Evolutionary conservation across 345 rosid genomes (phyloP), one percentile per base, ranked within the genome.

Genomic region (Dipteronia dyeriana): DNA sequence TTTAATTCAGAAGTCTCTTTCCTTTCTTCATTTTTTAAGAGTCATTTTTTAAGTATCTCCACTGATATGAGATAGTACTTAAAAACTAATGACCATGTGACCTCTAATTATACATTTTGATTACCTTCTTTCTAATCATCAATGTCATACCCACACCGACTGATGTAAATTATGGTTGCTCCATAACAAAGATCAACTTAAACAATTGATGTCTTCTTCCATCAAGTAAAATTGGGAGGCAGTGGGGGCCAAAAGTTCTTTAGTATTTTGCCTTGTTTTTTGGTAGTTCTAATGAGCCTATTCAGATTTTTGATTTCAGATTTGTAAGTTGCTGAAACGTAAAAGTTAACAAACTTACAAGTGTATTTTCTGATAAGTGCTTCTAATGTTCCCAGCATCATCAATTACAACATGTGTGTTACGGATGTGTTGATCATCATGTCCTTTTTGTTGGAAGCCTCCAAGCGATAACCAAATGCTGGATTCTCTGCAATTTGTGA

Each of bases 391-490:
- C 79, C 96, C 97, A 72, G 70, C 45, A 68, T 91, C 89, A 85
- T 95, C 97, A 9, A 95, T 85, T 41, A 95, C 82, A 74, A 95
- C 92, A 90, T 95, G 98, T 0, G 99, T 91, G 82, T 95, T 95
- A 75, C 90, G 78, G 73, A 93, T 75, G 75, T 84, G 96, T 0
- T 86, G 83, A 68, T 90, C 96, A 75, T 91, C 93, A 63, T 54
- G 76, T 73, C 97, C 96, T 84, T 83, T 92, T 73, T 93, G 97
- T 83, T 95, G 98, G 76, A 93, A 95, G 38, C 98, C 98, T 69
- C 97, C 97, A 74, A 95, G 96, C 20, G 98, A 95, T 83, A 93
- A 79, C 99, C 99, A 95, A 57, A 95, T 87, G 22, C 84, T 82
- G 16, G 91, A 86, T 26, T 93, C 97, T 84, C 98, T 95, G 84